Percentiles rank a stretch among this genome's conserved stretches.
Conservation (phyloP, 2,329 filamentous ascomycete genomes). For the Ciborinia camelliae region DNA sequence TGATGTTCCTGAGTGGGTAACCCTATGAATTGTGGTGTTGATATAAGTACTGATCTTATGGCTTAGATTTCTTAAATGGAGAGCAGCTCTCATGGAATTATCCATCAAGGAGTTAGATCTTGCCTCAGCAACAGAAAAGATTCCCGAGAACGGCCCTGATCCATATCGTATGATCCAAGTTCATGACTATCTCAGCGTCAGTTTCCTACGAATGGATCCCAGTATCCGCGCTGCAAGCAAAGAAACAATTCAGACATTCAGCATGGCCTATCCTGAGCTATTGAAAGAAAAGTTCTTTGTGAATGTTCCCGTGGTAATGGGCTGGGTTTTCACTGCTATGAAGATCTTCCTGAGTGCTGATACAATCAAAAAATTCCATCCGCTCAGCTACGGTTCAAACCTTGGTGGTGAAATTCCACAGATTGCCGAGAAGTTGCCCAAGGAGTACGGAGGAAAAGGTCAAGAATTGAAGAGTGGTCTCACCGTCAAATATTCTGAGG, state of each 20-base stretch:
- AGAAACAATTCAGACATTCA: constrained; percentile 78
- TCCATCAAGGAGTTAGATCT: constrained; percentile 73
- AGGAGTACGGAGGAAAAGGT: constrained; percentile 75
- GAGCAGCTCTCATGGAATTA: constrained; percentile 85
- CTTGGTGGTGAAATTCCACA: constrained; percentile 58
- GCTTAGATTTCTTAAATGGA: constrained; percentile 80
- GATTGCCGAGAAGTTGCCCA: constrained; percentile 64
- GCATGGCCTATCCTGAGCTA: constrained; percentile 83
- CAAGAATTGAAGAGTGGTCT: constrained; percentile 40
- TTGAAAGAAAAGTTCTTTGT: constrained; percentile 92
- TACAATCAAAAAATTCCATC: constrained; percentile 76
- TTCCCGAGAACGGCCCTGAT: constrained; percentile 61
- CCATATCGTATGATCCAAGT: constrained; percentile 90
- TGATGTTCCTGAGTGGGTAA: constrained; percentile 69
- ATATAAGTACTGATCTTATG: constrained; percentile 1
- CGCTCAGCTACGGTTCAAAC: constrained; percentile 68
- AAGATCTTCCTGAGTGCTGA: constrained; percentile 71
- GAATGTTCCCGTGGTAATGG: constrained; percentile 89
- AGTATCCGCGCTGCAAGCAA: constrained; percentile 71
- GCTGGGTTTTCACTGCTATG: constrained; percentile 75
- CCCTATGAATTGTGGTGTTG: neutral
- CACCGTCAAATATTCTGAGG: constrained; percentile 34
- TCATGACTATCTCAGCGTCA: constrained; percentile 87
- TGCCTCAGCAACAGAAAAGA: constrained; percentile 62
- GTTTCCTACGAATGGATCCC: constrained; percentile 79